These are phyloP conservation scores for Russula griseocarnosa DNA, from an alignment of 768 basidiomycete species.

Conservation along the genomic window DNA sequence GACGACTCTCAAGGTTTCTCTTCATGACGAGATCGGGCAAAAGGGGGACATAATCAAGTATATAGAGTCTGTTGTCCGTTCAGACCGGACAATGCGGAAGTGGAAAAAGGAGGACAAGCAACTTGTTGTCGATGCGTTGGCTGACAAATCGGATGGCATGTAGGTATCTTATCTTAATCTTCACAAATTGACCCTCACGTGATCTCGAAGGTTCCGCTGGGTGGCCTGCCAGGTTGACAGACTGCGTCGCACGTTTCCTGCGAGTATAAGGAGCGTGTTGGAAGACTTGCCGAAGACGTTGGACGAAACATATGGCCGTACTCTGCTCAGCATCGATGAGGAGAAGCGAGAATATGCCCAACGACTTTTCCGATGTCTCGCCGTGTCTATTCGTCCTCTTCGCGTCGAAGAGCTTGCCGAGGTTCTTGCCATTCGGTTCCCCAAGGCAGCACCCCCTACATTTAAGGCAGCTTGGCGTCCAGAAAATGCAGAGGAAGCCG, in stretches of 20 bases:
- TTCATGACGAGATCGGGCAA: conserved; percentile 10
- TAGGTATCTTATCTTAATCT: neutral
- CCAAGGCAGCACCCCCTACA: too few relatives aligned
- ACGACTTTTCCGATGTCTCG: neutral
- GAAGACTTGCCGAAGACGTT: conserved; percentile 1
- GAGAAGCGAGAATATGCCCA: conserved; percentile 1
- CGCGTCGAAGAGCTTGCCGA: too few relatives aligned
- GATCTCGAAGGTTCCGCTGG: conserved; percentile 13
- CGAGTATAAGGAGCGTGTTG: neutral
- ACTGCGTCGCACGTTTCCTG: neutral
- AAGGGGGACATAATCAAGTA: conserved; percentile 3
- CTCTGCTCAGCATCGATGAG: neutral
- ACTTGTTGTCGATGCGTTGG: neutral
- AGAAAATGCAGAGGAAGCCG: neutral
- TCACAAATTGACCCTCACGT: neutral
- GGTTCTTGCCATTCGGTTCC: too few relatives aligned
- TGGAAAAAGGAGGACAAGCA: conserved; percentile 5
- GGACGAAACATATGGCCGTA: conserved; percentile 1
- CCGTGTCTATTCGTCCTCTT: neutral
- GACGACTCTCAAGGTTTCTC: neutral
- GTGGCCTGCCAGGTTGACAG: conserved; percentile 11
- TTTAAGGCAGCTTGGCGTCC: too few relatives aligned
- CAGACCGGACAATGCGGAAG: conserved; percentile 9
- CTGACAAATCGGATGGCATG: conserved; percentile 12
- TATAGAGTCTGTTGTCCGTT: neutral